Evolutionary conservation across 805 yeast species (phyloP).

Genomic region (Yarrowia divulgata): DNA sequence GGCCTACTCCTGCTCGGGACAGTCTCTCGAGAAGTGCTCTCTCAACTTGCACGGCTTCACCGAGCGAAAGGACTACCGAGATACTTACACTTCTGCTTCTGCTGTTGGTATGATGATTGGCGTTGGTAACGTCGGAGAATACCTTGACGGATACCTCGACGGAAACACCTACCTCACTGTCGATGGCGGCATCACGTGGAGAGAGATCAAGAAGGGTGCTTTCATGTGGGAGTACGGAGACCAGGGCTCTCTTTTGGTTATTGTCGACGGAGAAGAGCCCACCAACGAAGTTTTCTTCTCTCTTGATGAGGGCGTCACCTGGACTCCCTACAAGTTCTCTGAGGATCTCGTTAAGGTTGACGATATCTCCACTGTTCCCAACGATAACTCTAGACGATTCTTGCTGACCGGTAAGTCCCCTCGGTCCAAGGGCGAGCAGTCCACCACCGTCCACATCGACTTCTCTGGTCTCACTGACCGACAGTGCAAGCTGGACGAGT

Average conservation of each 20-base stretch:
- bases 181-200: conserved; percentile 95
- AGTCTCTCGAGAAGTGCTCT: conserved; percentile 67
- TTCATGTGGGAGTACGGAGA: conserved; percentile 97
- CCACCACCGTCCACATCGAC: conserved; percentile 62
- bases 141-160: conserved; percentile 57
- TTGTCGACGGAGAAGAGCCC: conserved; percentile 65
- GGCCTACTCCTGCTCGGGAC: conserved; percentile 58
- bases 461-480: conserved; percentile 60
- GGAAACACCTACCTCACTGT: conserved; percentile 76
- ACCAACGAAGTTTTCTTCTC: conserved; percentile 72
- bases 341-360: conserved; percentile 61
- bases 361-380: conserved; percentile 82
- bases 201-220: conserved; percentile 72
- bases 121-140: conserved; percentile 89
- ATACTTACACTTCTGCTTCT: conserved; percentile 84
- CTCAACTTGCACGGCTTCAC: conserved; percentile 90
- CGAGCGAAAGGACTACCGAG: conserved; percentile 82
- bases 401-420: conserved; percentile 64
- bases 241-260: conserved; percentile 83
- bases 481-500: conserved; percentile 62
- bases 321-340: conserved; percentile 72
- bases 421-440: conserved; percentile 55
- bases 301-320: conserved; percentile 77
- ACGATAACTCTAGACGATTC: conserved; percentile 86
- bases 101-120: conserved; percentile 90